These are phyloP conservation scores for Albatrellus sp. DNA, from an alignment of 1,284 basidiomycete species.

Conservation along the genomic window DNA sequence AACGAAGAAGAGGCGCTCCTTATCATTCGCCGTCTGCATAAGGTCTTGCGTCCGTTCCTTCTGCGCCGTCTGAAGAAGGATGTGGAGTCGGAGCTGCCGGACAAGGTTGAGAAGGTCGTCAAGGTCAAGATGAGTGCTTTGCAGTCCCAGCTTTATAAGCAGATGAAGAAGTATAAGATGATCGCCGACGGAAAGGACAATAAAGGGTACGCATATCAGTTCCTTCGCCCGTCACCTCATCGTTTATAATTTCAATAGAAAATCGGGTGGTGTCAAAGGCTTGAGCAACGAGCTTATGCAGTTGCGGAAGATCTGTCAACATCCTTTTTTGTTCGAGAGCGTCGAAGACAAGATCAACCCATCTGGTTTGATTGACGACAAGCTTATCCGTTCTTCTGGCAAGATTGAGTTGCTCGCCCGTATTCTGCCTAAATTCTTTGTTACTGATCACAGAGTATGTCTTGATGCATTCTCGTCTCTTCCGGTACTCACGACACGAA, in stretches of 20 bases:
- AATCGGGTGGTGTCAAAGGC: constrained; percentile 69
- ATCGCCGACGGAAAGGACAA: constrained; percentile 78
- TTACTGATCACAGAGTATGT: constrained; percentile 79
- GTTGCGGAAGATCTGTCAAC: constrained; percentile 97
- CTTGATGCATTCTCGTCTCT: neutral
- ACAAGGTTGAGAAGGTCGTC: constrained; percentile 99
- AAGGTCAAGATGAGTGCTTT: constrained; percentile 95
- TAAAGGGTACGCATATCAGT: constrained; percentile 38
- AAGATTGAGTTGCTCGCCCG: constrained; percentile 95
- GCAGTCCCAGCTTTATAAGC: constrained; percentile 92
- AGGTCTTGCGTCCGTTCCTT: constrained; percentile 96
- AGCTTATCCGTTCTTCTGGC: constrained; percentile 79
- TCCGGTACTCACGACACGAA: constrained; percentile 3
- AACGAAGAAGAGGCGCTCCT: constrained; percentile 99
- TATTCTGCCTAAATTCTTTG: constrained; percentile 90
- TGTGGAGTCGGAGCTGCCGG: constrained; percentile 93
- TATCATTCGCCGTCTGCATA: constrained; percentile 96
- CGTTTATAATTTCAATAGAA: constrained; percentile 28
- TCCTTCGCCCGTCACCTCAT: constrained; percentile 1
- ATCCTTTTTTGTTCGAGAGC: constrained; percentile 92
- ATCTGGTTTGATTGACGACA: constrained; percentile 71
- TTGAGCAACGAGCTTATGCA: constrained; percentile 99
- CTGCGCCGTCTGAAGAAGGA: constrained; percentile 96
- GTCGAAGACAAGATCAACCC: constrained; percentile 91
- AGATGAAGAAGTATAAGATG: constrained; percentile 97